Evolutionary conservation across 2,329 filamentous ascomycete species (phyloP).

Genomic region (Xylariaceae sp.): DNA sequence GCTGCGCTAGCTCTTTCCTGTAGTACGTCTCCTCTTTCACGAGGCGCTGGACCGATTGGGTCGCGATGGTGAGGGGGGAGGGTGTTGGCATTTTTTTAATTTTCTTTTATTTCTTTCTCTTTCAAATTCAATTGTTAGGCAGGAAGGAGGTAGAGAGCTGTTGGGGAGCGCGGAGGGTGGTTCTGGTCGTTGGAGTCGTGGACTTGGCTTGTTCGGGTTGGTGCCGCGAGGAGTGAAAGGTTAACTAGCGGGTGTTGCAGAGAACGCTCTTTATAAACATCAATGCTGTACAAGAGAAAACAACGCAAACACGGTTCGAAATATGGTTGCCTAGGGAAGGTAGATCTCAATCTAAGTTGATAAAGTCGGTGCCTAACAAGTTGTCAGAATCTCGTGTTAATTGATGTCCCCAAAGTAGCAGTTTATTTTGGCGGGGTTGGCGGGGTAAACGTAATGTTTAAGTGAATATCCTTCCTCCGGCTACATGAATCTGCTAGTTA

Average conservation of each 20-base stretch:
- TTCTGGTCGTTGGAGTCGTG: not conserved
- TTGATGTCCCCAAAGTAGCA: constrained; percentile 17
- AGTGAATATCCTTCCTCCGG: not conserved
- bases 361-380: not conserved
- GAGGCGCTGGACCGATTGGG: constrained; percentile 71
- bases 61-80: constrained; percentile 71
- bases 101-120: not conserved
- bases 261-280: too few relatives aligned
- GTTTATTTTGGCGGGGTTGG: constrained; percentile 33
- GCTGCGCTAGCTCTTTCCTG: constrained; percentile 74
- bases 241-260: too few relatives aligned
- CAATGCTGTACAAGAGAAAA: too few relatives aligned
- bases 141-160: not conserved
- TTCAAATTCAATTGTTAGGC: not conserved
- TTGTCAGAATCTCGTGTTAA: not conserved
- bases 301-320: not conserved
- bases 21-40: constrained; percentile 91
- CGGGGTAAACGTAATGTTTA: constrained; percentile 22
- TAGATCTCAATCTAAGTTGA: not conserved
- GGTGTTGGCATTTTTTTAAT: constrained; percentile 63
- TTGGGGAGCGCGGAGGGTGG: not conserved
- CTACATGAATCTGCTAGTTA: not conserved
- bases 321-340: constrained; percentile 18
- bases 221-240: too few relatives aligned
- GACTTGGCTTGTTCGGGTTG: not conserved